Evolutionary conservation across 352 stramenopile species (phyloP).

Genomic region (Globisporangium paddicum): DNA sequence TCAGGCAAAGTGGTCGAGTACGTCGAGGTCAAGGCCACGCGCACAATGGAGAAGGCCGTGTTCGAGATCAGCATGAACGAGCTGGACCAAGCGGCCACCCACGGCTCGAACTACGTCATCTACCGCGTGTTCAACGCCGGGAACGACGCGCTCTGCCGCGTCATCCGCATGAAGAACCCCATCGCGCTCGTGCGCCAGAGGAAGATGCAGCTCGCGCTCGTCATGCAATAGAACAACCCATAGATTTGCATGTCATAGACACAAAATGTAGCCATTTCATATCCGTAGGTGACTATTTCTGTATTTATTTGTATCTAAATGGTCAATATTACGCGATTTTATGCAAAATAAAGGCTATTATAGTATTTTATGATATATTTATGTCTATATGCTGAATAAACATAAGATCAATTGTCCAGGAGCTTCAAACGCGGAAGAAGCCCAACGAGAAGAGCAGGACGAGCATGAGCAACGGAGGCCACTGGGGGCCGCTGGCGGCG

Average conservation of each 20-base stretch:
- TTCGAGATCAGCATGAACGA: conserved; percentile 91
- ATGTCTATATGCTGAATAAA: too few species aligned
- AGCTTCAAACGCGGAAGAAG: conserved; percentile 5
- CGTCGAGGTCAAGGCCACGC: conserved; percentile 83
- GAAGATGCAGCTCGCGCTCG: conserved; percentile 72
- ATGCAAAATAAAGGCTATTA: too few species aligned
- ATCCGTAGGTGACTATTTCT: neutral
- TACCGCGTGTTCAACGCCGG: conserved; percentile 86
- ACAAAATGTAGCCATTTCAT: neutral
- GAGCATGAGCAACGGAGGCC: neutral
- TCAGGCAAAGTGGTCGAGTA: conserved; percentile 62
- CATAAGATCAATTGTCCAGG: neutral
- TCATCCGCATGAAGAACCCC: conserved; percentile 84
- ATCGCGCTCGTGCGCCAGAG: conserved; percentile 75
- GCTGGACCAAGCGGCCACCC: conserved; percentile 70
- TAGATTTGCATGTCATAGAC: neutral
- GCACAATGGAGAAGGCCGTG: conserved; percentile 82
- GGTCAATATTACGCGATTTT: neutral
- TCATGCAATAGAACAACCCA: conserved; percentile 53
- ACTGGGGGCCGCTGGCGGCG: conserved; percentile 51
- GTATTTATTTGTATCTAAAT: neutral
- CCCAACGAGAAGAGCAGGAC: neutral
- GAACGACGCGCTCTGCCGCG: conserved; percentile 56
- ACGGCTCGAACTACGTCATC: conserved; percentile 78
- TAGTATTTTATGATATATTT: too few species aligned